Conservation (phyloP, 2,329 filamentous ascomycete genomes). For the Chaetoscypha palmicola region DNA sequence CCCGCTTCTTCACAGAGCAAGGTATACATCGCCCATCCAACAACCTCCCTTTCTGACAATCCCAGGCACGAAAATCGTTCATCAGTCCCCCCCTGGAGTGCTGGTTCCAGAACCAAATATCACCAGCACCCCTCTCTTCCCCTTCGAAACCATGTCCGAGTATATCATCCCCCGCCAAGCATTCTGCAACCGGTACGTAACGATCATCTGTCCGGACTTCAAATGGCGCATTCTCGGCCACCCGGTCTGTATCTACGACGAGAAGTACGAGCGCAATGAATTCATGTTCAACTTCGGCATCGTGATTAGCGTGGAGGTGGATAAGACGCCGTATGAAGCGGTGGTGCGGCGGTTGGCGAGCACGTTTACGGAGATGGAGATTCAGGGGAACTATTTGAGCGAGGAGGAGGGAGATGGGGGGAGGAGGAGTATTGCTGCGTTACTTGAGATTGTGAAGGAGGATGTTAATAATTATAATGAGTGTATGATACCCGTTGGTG, state of each 20-base stretch:
- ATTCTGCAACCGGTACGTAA: slow-evolving; percentile 87
- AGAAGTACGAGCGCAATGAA: slow-evolving; percentile 82
- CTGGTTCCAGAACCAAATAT: slow-evolving; percentile 45
- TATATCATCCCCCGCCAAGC: slow-evolving; percentile 94
- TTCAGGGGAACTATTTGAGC: slow-evolving; percentile 79
- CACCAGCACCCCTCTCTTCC: slow-evolving; percentile 59
- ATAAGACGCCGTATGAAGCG: slow-evolving; percentile 73
- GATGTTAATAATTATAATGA: slow-evolving; percentile 96
- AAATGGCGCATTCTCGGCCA: slow-evolving; percentile 77
- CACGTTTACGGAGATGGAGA: slow-evolving; percentile 83
- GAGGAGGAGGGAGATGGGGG: slow-evolving; percentile 30
- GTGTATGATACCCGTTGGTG: slow-evolving; percentile 95
- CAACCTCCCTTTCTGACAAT: not conserved
- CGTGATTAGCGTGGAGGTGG: slow-evolving; percentile 62
- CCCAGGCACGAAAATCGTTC: slow-evolving; percentile 54
- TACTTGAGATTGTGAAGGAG: slow-evolving; percentile 74
- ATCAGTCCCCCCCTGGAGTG: slow-evolving; percentile 55
- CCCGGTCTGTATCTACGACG: slow-evolving; percentile 78
- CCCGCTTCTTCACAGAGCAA: slow-evolving; percentile 59
- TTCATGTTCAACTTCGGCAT: slow-evolving; percentile 99
- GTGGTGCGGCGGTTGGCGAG: slow-evolving; percentile 81
- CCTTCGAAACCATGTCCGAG: slow-evolving; percentile 79
- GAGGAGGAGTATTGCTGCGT: slow-evolving; percentile 68
- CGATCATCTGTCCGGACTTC: slow-evolving; percentile 63
- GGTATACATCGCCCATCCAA: slow-evolving; percentile 40